These are phyloP conservation scores for Microsporum canis DNA, from an alignment of 2,329 filamentous ascomycete genomes.

Conservation along the genomic window DNA sequence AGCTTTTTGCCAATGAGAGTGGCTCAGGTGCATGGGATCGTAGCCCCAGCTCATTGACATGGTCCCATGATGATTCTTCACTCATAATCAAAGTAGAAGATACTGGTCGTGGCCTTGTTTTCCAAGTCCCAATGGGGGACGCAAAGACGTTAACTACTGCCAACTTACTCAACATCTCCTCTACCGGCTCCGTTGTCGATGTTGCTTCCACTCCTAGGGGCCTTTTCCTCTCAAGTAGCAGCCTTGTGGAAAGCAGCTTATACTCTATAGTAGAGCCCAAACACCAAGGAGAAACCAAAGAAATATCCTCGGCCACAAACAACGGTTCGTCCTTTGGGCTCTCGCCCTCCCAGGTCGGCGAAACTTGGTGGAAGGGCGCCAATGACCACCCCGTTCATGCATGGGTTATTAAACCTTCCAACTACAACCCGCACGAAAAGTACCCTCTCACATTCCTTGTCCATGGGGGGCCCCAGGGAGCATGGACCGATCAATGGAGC, in stretches of 20 bases:
- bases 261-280: slow-evolving; percentile 33
- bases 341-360: slow-evolving; percentile 31
- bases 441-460: slow-evolving; percentile 46
- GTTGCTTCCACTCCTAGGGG: slow-evolving; percentile 27
- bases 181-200: slow-evolving; percentile 32
- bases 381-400: slow-evolving; percentile 35
- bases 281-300: slow-evolving; percentile 19
- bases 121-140: slow-evolving; percentile 26
- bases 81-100: slow-evolving; percentile 34
- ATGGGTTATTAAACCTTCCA: slow-evolving; percentile 39
- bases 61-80: slow-evolving; percentile 32
- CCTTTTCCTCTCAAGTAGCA: slow-evolving; percentile 35
- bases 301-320: slow-evolving; percentile 31
- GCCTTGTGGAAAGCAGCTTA: slow-evolving; percentile 34
- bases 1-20: slow-evolving; percentile 29
- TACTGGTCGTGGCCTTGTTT: slow-evolving; percentile 33
- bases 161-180: slow-evolving; percentile 29
- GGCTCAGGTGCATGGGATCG: slow-evolving; percentile 33
- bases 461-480: slow-evolving; percentile 42
- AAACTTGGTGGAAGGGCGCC: slow-evolving; percentile 38
- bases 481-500: slow-evolving; percentile 46
- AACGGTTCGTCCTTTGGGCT: slow-evolving; percentile 33
- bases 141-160: slow-evolving; percentile 19
- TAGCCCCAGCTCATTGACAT: slow-evolving; percentile 33
- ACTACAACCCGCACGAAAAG: slow-evolving; percentile 35